Conservation (phyloP, 768 basidiomycete genomes). For the Naganishia vaughanmartiniae region DNA sequence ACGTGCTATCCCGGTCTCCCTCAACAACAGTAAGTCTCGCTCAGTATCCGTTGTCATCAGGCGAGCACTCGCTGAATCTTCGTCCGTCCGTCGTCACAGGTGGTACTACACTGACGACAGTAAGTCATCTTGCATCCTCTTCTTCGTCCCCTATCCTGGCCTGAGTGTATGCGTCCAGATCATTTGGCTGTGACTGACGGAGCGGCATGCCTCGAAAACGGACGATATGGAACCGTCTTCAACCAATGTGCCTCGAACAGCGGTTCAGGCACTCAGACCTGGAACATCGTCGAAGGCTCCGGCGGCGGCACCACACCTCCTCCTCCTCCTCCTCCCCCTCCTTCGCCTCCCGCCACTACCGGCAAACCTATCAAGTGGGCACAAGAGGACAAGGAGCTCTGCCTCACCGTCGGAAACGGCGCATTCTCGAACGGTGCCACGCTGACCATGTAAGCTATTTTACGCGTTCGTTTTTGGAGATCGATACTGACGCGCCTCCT, state of each 20-base stretch:
- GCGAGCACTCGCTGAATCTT: background rate
- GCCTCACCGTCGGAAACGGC: conserved; percentile 5
- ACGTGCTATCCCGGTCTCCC: conserved; percentile 16
- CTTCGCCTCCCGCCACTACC: background rate
- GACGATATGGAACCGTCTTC: conserved; percentile 1
- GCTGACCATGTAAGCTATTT: conserved; percentile 10
- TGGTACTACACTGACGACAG: conserved; percentile 16
- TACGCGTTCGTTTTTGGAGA: background rate
- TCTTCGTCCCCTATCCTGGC: too few relatives aligned
- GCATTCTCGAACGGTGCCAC: background rate
- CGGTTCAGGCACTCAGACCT: conserved; percentile 5
- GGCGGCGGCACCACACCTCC: background rate
- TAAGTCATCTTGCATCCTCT: background rate
- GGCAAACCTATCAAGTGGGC: conserved; percentile 23
- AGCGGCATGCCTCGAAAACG: background rate
- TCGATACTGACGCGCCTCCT: background rate
- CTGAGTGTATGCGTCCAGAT: background rate
- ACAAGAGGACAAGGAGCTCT: background rate
- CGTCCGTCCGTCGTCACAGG: background rate
- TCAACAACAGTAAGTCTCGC: conserved; percentile 4
- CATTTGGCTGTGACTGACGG: conserved; percentile 10
- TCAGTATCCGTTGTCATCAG: too few relatives aligned
- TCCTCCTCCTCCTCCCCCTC: conserved; percentile 6
- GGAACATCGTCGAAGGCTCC: conserved; percentile 11
- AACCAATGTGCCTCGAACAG: background rate